Evolutionary conservation across 192 early-diverging fungal genomes (phyloP), one percentile per base, ranked within the genome.

Genomic region (Umbelopsis isabellina): DNA sequence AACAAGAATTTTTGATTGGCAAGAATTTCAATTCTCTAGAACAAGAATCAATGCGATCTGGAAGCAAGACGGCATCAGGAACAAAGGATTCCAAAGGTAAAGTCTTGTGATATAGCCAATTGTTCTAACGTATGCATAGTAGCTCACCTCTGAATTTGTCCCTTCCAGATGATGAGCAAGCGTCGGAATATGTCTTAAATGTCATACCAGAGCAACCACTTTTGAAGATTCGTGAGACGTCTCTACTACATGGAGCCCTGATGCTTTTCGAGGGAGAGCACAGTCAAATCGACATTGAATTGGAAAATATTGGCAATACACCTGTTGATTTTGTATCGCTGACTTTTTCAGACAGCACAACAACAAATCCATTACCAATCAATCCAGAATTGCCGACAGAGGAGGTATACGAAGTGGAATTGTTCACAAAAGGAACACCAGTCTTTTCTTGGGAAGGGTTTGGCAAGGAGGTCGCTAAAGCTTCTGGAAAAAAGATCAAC

Each of bases 191-290:
- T 69, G 37, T 69, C 1, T 30, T 78, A 16, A 23, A 65, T 23
- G 89, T 93, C 18, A 89, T 94, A 49, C 79, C 82, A 21, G 75
- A 78, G 12, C 91, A 90, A 47, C 91, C 93, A 3, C 66, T 91
- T 22, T 58, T 94, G 21, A 87, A 93, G 68, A 86, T 93, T 35
- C 89, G 74, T 66, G 83, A 68, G 18, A 88, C 80, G 21, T 90
- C 78, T 25, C 75, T 78, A n/a, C 75, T 79, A 72, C 86, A 90
- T 68, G 83, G 86, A 49, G 90, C 92, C 8, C 71, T 92, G 16
- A 94, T 93, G 91, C 67, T 94, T 11, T 94, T 90, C 70, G 93
- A 95, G 66, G 93, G 93, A 35, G 93, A 94, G 79, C 77, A 90
- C 53, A 85, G 90, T 2, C 71, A 72, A 1, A 85, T 93, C 49